Conservation (phyloP, 2,329 filamentous ascomycete species). For the Falciphora oryzae region DNA sequence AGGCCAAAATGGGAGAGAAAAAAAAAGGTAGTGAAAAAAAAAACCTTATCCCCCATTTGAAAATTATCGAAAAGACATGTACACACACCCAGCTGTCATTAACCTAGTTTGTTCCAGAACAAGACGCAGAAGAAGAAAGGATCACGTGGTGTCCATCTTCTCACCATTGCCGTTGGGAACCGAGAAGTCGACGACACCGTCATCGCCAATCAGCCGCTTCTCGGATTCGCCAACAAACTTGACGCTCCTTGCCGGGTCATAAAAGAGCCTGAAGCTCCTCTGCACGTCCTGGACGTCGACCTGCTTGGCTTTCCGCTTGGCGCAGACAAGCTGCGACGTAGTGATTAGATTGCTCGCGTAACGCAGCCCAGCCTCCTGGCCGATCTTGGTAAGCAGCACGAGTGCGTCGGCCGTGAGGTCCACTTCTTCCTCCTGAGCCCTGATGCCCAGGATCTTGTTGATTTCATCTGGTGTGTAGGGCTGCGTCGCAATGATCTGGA, state of each 20-base stretch:
- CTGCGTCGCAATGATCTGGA: slow-evolving; percentile 94
- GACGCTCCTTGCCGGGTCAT: slow-evolving; percentile 80
- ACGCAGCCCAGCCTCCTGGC: slow-evolving; percentile 81
- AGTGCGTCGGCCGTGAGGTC: slow-evolving; percentile 86
- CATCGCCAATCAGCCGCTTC: slow-evolving; percentile 85
- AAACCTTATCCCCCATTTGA: background rate
- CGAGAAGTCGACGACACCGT: slow-evolving; percentile 70
- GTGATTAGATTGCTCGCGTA: slow-evolving; percentile 99
- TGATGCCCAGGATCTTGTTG: slow-evolving; percentile 84
- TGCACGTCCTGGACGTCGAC: slow-evolving; percentile 85
- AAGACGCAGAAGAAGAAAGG: slow-evolving; percentile 3
- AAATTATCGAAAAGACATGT: background rate
- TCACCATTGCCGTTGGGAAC: slow-evolving; percentile 47
- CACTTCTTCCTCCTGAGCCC: slow-evolving; percentile 93
- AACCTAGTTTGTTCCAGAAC: background rate
- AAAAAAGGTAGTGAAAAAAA: background rate
- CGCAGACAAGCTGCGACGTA: slow-evolving; percentile 79
- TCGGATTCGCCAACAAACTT: slow-evolving; percentile 88
- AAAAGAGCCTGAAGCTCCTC: slow-evolving; percentile 90
- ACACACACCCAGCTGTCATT: background rate
- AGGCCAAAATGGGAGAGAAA: background rate
- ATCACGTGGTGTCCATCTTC: slow-evolving; percentile 25
- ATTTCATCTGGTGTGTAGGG: slow-evolving; percentile 79
- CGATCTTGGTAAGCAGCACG: slow-evolving; percentile 91
- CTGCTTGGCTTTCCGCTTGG: slow-evolving; percentile 80